These are phyloP conservation scores for Lathyrus aphaca DNA, from an alignment of 306 rosid genomes.

Conservation along the genomic window DNA sequence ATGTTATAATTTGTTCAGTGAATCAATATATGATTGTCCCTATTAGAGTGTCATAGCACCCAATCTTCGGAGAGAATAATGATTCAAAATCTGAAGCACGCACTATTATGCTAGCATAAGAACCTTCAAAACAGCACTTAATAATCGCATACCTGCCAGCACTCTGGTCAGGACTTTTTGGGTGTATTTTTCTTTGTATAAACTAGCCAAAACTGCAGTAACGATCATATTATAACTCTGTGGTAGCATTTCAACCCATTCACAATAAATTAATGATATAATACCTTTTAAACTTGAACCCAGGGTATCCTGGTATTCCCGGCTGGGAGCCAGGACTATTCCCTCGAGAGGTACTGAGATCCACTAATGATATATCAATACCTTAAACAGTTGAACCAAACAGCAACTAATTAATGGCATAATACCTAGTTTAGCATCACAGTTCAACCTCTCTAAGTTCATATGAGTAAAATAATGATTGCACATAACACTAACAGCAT, in stretches of 20 bases:
- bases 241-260: conserved; percentile 14
- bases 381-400: conserved; percentile 15
- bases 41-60: neutral
- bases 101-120: neutral
- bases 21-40: neutral
- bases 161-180: conserved; percentile 16
- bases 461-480: conserved; percentile 1
- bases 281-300: conserved; percentile 1
- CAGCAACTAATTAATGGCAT: conserved; percentile 19
- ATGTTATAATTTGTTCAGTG: neutral
- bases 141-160: conserved; percentile 24
- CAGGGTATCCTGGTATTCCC: conserved; percentile 13
- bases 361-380: conserved; percentile 7
- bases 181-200: conserved; percentile 9
- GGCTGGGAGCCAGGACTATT: conserved; percentile 14
- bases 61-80: conserved; percentile 1
- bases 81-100: conserved; percentile 6
- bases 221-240: conserved; percentile 15
- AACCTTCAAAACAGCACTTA: conserved; percentile 23
- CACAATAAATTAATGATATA: conserved; percentile 7
- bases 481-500: neutral
- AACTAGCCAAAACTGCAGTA: conserved; percentile 1
- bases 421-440: conserved; percentile 4
- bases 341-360: conserved; percentile 17
- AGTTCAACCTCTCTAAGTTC: neutral